A percentile compares a stretch with the other conserved stretches of the same genome.
phyloP scores from a whole-genome alignment of 495 filamentous ascomycete genomes.

The Daldinia decipiens region DNA sequence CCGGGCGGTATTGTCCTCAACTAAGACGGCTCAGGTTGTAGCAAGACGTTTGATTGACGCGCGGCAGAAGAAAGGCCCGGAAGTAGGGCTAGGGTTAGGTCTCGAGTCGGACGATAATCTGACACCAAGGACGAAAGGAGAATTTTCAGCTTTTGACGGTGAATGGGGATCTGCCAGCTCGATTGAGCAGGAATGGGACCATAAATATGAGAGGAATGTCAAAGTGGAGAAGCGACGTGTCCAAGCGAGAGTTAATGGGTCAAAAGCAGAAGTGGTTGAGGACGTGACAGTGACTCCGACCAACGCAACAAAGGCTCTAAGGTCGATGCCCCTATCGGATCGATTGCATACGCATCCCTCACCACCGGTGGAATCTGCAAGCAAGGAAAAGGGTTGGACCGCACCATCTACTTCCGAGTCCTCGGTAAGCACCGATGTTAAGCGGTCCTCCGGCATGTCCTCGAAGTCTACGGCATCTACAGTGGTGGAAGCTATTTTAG shows the following conservation, averaged over 20 bases:
- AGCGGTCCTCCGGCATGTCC: constrained; percentile 70
- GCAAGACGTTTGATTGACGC: constrained; percentile 45
- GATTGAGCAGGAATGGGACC: constrained; percentile 65
- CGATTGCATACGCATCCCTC: constrained; percentile 55
- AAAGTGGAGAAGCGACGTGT: constrained; percentile 62
- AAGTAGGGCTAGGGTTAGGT: constrained; percentile 62
- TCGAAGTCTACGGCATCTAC: constrained; percentile 70
- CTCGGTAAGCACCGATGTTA: constrained; percentile 58
- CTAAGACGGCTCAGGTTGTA: constrained; percentile 54
- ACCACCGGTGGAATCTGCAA: constrained; percentile 45
- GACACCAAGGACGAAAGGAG: constrained; percentile 52
- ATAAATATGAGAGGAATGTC: constrained; percentile 66
- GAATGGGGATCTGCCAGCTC: constrained; percentile 58
- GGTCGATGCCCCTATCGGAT: constrained; percentile 60
- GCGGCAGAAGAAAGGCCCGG: constrained; percentile 48
- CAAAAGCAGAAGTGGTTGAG: constrained; percentile 57
- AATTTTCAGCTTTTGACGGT: constrained; percentile 60
- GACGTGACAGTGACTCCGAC: constrained; percentile 60
- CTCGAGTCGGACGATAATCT: constrained; percentile 56
- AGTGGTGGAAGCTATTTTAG: constrained; percentile 74
- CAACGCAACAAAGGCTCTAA: constrained; percentile 60
- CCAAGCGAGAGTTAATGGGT: constrained; percentile 44
- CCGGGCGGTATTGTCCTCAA: constrained; percentile 58
- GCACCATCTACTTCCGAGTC: constrained; percentile 54
- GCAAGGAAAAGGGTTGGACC: constrained; percentile 44